These are phyloP conservation scores for Leucocoprinus birnbaumii DNA, from an alignment of 768 basidiomycete species.

Conservation along the genomic window DNA sequence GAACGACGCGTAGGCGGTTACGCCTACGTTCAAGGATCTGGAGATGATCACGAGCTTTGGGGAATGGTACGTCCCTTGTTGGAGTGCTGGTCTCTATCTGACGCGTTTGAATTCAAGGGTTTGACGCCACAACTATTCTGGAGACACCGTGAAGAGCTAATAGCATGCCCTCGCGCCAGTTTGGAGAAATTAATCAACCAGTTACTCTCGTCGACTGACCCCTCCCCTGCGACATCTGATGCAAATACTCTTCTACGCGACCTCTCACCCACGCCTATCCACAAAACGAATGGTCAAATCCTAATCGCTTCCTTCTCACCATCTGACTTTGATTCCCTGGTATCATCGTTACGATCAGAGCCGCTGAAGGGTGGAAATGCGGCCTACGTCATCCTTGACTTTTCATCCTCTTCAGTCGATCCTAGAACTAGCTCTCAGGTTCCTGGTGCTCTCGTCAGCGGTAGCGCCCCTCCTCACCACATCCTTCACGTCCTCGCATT, in stretches of 20 bases:
- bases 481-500: background rate
- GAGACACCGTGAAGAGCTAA: conserved; percentile 46
- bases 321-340: conserved; percentile 1
- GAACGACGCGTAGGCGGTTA: conserved; percentile 70
- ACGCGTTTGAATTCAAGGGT: conserved; percentile 50
- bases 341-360: conserved; percentile 11
- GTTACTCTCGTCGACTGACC: conserved; percentile 17
- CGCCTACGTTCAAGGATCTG: conserved; percentile 89
- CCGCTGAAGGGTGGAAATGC: conserved; percentile 26
- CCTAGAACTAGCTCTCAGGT: background rate
- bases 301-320: conserved; percentile 34
- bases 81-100: background rate
- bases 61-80: conserved; percentile 48
- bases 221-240: background rate
- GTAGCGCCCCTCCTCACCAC: background rate
- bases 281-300: conserved; percentile 38
- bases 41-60: conserved; percentile 95
- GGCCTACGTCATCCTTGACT: conserved; percentile 28
- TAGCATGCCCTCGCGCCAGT: conserved; percentile 43
- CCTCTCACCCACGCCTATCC: conserved; percentile 25
- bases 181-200: conserved; percentile 44
- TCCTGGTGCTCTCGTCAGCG: background rate
- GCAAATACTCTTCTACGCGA: background rate
- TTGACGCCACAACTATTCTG: conserved; percentile 76
- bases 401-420: background rate